Conservation (phyloP, 352 stramenopile genomes). For the Phytophthora citricola region DNA sequence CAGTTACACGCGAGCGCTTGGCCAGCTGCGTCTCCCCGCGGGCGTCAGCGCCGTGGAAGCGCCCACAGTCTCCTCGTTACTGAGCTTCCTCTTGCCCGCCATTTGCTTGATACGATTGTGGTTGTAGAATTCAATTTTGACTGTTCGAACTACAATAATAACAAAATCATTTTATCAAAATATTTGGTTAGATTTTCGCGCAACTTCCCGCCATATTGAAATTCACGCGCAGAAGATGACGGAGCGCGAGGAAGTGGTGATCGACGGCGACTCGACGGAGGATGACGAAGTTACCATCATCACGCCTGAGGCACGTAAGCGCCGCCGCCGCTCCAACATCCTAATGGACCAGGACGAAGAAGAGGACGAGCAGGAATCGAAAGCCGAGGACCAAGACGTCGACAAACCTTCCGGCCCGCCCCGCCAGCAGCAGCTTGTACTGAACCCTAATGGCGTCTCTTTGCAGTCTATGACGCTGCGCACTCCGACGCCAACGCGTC, state of each 20-base stretch:
- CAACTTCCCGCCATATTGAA: slow-evolving; percentile 16
- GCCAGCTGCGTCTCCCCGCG: slow-evolving; percentile 43
- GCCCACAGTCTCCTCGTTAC: slow-evolving; percentile 23
- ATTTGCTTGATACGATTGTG: slow-evolving; percentile 8
- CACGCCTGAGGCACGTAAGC: slow-evolving; percentile 68
- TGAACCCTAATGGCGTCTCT: slow-evolving; percentile 21
- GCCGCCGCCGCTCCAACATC: slow-evolving; percentile 59
- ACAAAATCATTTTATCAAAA: no score
- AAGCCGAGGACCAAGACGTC: slow-evolving; percentile 12
- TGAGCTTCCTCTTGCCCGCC: slow-evolving; percentile 36
- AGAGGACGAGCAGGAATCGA: slow-evolving; percentile 1
- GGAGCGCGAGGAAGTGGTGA: slow-evolving; percentile 68
- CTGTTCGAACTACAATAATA: no score
- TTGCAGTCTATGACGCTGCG: slow-evolving; percentile 34
- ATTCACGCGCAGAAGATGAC: slow-evolving; percentile 14
- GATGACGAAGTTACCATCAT: slow-evolving; percentile 68
- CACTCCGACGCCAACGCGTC: slow-evolving; percentile 23
- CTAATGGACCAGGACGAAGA: slow-evolving; percentile 68
- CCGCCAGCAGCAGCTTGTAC: slow-evolving; percentile 30
- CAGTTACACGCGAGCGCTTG: slow-evolving; percentile 74
- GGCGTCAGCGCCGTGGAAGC: slow-evolving; percentile 38
- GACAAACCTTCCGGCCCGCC: background rate
- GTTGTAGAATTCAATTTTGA: background rate
- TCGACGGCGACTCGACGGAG: slow-evolving; percentile 72
- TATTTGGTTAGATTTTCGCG: slow-evolving; percentile 1